These are phyloP conservation scores for Priceomyces carsonii DNA, from an alignment of 805 yeast species.

Conservation along the genomic window DNA sequence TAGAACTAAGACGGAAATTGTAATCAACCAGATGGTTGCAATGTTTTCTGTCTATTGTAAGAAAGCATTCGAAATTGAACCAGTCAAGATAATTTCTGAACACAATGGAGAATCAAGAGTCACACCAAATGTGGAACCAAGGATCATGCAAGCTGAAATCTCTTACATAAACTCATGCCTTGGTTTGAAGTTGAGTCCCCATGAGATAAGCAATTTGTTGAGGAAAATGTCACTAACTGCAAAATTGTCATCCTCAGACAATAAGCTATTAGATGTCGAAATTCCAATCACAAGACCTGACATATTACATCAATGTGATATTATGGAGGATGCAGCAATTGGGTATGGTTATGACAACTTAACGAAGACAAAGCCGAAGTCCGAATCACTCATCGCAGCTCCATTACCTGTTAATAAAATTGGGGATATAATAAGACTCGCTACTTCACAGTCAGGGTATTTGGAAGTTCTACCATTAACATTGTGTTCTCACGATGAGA, in stretches of 20 bases:
- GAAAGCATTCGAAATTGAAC: constrained; percentile 84
- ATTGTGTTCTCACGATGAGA: constrained; percentile 94
- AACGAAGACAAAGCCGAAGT: constrained; percentile 73
- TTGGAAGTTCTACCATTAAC: constrained; percentile 94
- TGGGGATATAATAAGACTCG: constrained; percentile 84
- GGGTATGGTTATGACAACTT: constrained; percentile 93
- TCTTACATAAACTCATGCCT: constrained; percentile 88
- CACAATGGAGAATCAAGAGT: constrained; percentile 77
- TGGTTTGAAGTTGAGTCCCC: constrained; percentile 73
- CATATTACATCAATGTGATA: constrained; percentile 93
- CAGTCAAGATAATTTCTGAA: constrained; percentile 78
- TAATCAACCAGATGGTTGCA: constrained; percentile 87
- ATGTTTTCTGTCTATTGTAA: constrained; percentile 91
- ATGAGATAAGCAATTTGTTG: constrained; percentile 67
- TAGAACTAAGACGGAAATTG: constrained; percentile 90
- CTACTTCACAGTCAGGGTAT: constrained; percentile 95
- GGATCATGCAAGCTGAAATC: constrained; percentile 71
- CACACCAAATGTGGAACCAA: constrained; percentile 71
- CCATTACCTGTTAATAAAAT: constrained; percentile 91
- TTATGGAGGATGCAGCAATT: constrained; percentile 98
- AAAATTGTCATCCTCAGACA: constrained; percentile 45
- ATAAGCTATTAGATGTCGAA: constrained; percentile 57
- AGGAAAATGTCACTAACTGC: constrained; percentile 81
- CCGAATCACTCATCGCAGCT: constrained; percentile 77
- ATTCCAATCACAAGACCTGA: constrained; percentile 97